Evolutionary conservation across 345 rosid species (phyloP).

Genomic region (Excoecaria cochinchinensis): DNA sequence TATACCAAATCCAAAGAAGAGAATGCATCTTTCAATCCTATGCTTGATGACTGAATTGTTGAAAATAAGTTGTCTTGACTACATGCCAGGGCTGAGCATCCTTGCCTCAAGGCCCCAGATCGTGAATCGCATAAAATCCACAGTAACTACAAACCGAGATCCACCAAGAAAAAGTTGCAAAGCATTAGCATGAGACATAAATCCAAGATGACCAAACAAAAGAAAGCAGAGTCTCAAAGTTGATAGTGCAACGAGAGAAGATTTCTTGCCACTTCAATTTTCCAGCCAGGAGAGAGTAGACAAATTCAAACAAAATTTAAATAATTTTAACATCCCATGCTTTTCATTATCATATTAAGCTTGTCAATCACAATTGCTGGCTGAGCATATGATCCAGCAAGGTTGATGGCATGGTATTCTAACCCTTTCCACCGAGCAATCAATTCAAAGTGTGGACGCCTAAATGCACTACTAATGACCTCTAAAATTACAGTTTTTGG

Average conservation of each 20-base stretch:
- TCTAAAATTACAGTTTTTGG: conserved; percentile 84
- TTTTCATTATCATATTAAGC: conserved; percentile 37
- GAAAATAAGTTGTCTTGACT: background rate
- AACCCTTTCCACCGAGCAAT: conserved; percentile 94
- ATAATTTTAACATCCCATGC: conserved; percentile 24
- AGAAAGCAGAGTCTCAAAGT: background rate
- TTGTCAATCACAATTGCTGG: conserved; percentile 52
- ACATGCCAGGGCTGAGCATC: background rate
- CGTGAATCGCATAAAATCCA: background rate
- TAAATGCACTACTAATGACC: conserved; percentile 56
- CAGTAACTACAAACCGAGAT: background rate
- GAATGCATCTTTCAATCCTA: background rate
- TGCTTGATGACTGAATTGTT: background rate
- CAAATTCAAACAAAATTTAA: background rate
- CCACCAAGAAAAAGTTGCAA: background rate
- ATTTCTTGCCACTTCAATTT: background rate
- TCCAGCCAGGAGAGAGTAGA: background rate
- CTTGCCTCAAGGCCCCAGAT: background rate
- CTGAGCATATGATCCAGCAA: conserved; percentile 53
- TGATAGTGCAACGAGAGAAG: background rate
- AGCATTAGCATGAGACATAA: background rate
- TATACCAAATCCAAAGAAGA: background rate
- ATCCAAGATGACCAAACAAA: background rate
- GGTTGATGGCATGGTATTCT: conserved; percentile 78
- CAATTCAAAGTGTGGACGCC: conserved; percentile 77